Conservation (phyloP, 345 rosid species). For the Camelina laxa region DNA sequence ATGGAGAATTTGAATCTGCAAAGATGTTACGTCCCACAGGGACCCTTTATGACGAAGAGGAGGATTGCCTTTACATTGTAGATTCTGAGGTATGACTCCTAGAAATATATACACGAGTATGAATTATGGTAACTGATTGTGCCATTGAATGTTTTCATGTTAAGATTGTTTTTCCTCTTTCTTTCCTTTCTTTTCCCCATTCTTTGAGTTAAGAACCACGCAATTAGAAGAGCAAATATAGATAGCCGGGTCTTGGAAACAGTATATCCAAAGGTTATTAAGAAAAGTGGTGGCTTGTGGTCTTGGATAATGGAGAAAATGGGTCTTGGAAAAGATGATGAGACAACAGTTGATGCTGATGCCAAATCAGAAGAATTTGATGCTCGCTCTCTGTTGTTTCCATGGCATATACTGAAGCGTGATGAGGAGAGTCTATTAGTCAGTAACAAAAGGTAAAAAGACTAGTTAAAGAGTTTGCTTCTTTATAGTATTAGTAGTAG, state of each 20-base stretch:
- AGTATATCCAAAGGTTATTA: constrained; percentile 63
- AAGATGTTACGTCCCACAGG: constrained; percentile 86
- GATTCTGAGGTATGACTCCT: constrained; percentile 82
- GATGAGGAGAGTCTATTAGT: constrained; percentile 55
- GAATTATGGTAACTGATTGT: constrained; percentile 13
- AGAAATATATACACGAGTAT: constrained; percentile 3
- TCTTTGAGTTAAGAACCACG: constrained; percentile 70
- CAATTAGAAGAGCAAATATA: constrained; percentile 88
- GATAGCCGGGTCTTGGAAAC: constrained; percentile 83
- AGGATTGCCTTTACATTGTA: constrained; percentile 81
- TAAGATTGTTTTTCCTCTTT: constrained; percentile 8
- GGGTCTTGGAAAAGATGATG: constrained; percentile 56
- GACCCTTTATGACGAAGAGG: constrained; percentile 64
- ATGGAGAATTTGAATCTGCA: constrained; percentile 89
- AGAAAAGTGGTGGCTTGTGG: constrained; percentile 61
- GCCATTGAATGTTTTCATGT: constrained; percentile 2
- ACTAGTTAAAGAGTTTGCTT: constrained; percentile 11
- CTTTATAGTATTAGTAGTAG: neutral
- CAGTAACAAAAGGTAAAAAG: constrained; percentile 63
- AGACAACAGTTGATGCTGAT: constrained; percentile 44
- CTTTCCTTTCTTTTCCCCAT: constrained; percentile 18
- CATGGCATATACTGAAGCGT: constrained; percentile 86
- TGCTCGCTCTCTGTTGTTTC: constrained; percentile 56
- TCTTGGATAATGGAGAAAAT: constrained; percentile 67
- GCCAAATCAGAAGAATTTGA: constrained; percentile 58